phyloP scores from a whole-genome alignment of 768 basidiomycete species.

The Lactarius akahatsu region DNA sequence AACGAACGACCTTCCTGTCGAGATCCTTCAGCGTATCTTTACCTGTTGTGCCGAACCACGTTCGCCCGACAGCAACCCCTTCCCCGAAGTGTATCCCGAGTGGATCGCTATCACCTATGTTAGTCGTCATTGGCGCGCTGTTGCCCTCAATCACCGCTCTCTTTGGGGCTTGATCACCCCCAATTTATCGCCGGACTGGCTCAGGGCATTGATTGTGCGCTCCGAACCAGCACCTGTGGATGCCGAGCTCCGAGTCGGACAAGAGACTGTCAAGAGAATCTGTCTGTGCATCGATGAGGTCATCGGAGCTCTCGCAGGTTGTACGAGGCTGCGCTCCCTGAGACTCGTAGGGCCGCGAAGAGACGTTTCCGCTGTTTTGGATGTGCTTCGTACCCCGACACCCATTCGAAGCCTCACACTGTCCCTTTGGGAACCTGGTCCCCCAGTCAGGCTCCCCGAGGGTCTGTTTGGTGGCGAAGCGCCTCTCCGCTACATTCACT shows the following conservation, averaged over 20 bases:
- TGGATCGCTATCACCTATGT: slow-evolving; percentile 26
- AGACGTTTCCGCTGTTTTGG: slow-evolving; percentile 15
- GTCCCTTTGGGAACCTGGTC: slow-evolving; percentile 16
- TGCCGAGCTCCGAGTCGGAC: slow-evolving; percentile 17
- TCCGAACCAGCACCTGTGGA: slow-evolving; percentile 19
- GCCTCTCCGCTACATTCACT: slow-evolving; percentile 15
- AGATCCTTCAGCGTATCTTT: slow-evolving; percentile 22
- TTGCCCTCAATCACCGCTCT: slow-evolving; percentile 16
- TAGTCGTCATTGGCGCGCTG: slow-evolving; percentile 20
- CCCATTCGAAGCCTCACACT: slow-evolving; percentile 17
- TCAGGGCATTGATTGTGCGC: slow-evolving; percentile 17
- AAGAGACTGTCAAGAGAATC: slow-evolving; percentile 3
- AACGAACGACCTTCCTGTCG: slow-evolving; percentile 14
- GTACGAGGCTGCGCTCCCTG: slow-evolving; percentile 19
- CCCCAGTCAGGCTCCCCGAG: slow-evolving; percentile 15
- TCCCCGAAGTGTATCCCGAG: slow-evolving; percentile 11
- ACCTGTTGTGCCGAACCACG: slow-evolving; percentile 11
- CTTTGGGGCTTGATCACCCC: slow-evolving; percentile 22
- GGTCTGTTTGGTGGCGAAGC: slow-evolving; percentile 20
- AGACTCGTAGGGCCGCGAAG: slow-evolving; percentile 13
- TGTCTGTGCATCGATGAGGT: slow-evolving; percentile 7
- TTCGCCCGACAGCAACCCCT: background rate
- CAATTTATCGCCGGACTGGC: slow-evolving; percentile 13
- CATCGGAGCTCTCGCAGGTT: slow-evolving; percentile 19
- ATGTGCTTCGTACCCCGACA: background rate